These are phyloP conservation scores for Prosopis cineraria DNA, from an alignment of 306 rosid species.

Conservation along the genomic window DNA sequence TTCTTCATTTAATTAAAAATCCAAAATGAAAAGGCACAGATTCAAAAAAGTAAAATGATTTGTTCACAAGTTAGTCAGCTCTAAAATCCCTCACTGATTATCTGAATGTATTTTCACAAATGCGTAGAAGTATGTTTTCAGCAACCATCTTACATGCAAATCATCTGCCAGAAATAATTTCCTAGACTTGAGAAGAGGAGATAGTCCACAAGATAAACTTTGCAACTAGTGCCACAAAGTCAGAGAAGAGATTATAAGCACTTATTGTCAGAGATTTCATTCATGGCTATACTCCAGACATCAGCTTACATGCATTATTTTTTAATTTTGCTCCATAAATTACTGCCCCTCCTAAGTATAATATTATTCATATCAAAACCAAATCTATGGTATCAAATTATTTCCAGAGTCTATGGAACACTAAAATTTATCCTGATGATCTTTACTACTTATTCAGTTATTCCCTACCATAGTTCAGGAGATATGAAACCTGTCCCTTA, in stretches of 20 bases:
- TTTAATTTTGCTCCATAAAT: slow-evolving; percentile 13
- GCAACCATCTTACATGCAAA: slow-evolving; percentile 11
- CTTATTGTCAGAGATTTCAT: slow-evolving; percentile 9
- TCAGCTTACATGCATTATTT: slow-evolving; percentile 10
- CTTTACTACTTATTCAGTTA: slow-evolving; percentile 19
- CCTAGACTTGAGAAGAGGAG: slow-evolving; percentile 11
- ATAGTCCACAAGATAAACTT: neutral
- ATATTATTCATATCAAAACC: neutral
- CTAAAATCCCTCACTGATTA: neutral
- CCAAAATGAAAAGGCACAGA: slow-evolving; percentile 7
- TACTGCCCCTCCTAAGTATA: neutral
- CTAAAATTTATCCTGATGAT: neutral
- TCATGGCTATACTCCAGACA: slow-evolving; percentile 13
- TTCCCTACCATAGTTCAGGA: slow-evolving; percentile 13
- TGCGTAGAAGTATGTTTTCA: slow-evolving; percentile 6
- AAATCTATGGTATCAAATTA: neutral
- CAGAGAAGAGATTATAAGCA: neutral
- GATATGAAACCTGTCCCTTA: neutral
- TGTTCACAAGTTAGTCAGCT: neutral
- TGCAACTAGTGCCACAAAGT: slow-evolving; percentile 13
- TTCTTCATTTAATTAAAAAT: neutral
- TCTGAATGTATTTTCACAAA: slow-evolving; percentile 5
- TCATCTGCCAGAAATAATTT: slow-evolving; percentile 7
- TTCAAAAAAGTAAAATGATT: neutral
- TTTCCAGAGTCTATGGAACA: slow-evolving; percentile 9